Evolutionary conservation across 1,139 yeast genomes (phyloP).

Genomic region (Taphrina wiesneri): DNA sequence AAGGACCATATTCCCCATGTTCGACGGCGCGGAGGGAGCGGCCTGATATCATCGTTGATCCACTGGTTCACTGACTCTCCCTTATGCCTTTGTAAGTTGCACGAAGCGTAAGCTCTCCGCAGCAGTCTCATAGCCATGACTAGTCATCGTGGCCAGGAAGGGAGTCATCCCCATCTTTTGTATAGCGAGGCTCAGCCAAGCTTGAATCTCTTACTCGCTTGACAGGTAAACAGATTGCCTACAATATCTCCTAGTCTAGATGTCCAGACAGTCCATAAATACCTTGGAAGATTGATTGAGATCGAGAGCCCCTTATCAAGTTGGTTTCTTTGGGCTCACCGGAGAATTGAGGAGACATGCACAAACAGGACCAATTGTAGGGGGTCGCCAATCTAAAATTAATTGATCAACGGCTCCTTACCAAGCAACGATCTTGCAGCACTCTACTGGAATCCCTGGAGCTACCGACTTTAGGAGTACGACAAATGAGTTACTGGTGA

Average conservation of each 20-base stretch:
- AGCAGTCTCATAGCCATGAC: background rate
- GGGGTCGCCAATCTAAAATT: background rate
- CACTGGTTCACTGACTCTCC: background rate
- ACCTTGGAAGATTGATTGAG: too few relatives aligned
- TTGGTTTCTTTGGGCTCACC: background rate
- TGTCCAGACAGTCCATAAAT: too few relatives aligned
- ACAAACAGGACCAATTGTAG: background rate
- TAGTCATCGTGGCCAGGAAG: background rate
- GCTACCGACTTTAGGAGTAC: too few relatives aligned
- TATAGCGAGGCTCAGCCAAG: background rate
- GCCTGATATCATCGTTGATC: conserved; percentile 64
- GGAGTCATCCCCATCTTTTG: background rate
- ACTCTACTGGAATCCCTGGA: background rate
- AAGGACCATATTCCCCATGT: conserved; percentile 52
- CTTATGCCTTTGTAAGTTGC: background rate
- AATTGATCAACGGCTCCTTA: background rate
- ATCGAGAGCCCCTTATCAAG: too few relatives aligned
- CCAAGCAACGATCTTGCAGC: background rate
- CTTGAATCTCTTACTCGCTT: background rate
- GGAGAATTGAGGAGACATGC: background rate
- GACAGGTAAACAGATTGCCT: background rate
- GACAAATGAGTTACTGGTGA: background rate
- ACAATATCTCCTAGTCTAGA: background rate
- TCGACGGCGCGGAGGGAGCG: conserved; percentile 62
- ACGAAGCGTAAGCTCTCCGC: background rate